phyloP scores from a whole-genome alignment of 2,329 filamentous ascomycete species.

The Paecilomyces sp. region DNA sequence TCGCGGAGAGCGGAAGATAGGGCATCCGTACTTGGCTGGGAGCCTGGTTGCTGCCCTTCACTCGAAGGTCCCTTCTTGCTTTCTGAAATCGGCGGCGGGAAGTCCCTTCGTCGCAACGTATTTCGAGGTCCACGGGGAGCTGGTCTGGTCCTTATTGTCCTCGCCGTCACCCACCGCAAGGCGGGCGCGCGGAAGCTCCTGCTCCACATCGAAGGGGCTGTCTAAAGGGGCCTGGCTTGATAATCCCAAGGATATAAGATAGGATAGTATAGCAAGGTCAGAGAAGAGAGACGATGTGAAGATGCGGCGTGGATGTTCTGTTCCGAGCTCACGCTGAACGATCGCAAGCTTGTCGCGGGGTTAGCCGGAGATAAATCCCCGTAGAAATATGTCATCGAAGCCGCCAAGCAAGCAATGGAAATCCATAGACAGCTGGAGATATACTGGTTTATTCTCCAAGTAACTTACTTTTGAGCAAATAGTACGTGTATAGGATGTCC shows the following conservation, averaged over 20 bases:
- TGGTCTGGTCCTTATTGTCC: constrained; percentile 15
- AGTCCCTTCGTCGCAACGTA: constrained; percentile 17
- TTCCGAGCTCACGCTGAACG: neutral
- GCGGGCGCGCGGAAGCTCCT: constrained; percentile 15
- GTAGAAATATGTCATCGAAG: neutral
- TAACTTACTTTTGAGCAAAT: no score
- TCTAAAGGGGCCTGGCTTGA: neutral
- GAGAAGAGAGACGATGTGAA: neutral
- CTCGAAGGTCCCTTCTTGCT: constrained; percentile 6
- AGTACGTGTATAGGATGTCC: no score
- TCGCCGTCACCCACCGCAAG: constrained; percentile 16
- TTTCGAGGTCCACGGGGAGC: constrained; percentile 22
- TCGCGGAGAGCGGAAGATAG: constrained; percentile 32
- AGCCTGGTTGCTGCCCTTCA: constrained; percentile 1
- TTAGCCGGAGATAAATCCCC: constrained; percentile 24
- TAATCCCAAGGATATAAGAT: neutral
- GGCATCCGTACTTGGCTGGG: constrained; percentile 7
- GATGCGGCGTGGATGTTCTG: neutral
- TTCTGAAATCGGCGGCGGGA: constrained; percentile 1
- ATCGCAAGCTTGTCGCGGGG: constrained; percentile 12
- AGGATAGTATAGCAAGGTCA: neutral
- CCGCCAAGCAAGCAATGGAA: neutral
- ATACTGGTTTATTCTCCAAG: neutral
- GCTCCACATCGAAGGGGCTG: constrained; percentile 20
- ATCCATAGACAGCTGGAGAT: neutral